A percentile compares a stretch with the other conserved stretches of the same genome.
These are phyloP conservation scores for Paecilomyces dactylethromorphus DNA, from an alignment of 2,329 filamentous ascomycete genomes.

Conservation along the genomic window DNA sequence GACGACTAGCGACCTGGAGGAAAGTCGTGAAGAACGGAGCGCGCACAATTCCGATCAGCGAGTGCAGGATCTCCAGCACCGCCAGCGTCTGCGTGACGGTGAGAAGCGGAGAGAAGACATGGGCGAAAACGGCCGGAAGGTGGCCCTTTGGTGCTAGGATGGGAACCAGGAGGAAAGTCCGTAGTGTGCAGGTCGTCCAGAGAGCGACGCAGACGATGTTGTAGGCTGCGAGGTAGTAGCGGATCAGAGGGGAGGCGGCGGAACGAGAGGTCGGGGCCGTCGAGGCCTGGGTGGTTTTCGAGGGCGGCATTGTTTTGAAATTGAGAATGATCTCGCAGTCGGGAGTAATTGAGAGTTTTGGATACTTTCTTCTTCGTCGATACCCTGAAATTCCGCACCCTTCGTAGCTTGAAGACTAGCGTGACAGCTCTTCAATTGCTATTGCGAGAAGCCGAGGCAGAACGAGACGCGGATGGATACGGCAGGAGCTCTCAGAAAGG, in stretches of 20 bases:
- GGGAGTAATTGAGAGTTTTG: neutral
- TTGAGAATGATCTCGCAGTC: neutral
- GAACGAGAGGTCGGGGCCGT: constrained; percentile 8
- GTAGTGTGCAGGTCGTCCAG: constrained; percentile 71
- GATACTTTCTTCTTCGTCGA: neutral
- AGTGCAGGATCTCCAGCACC: constrained; percentile 75
- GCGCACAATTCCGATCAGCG: constrained; percentile 71
- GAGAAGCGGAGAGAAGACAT: constrained; percentile 35
- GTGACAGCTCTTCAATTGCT: neutral
- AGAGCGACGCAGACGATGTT: constrained; percentile 70
- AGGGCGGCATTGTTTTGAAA: constrained; percentile 2
- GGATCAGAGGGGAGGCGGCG: constrained; percentile 44
- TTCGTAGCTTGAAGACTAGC: neutral
- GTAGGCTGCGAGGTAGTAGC: constrained; percentile 74
- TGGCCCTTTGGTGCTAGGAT: constrained; percentile 45
- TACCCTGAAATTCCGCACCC: neutral
- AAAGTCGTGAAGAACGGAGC: constrained; percentile 76
- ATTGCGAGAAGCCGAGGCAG: neutral
- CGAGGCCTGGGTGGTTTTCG: constrained; percentile 10
- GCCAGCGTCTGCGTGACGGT: constrained; percentile 75
- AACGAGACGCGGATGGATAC: neutral
- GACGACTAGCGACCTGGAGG: constrained; percentile 83
- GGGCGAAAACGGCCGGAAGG: constrained; percentile 38
- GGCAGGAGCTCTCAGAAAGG: neutral
- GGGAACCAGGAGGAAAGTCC: constrained; percentile 54